Conservation (phyloP, 2,329 filamentous ascomycete genomes). For the Chalaropsis thielavioides region DNA sequence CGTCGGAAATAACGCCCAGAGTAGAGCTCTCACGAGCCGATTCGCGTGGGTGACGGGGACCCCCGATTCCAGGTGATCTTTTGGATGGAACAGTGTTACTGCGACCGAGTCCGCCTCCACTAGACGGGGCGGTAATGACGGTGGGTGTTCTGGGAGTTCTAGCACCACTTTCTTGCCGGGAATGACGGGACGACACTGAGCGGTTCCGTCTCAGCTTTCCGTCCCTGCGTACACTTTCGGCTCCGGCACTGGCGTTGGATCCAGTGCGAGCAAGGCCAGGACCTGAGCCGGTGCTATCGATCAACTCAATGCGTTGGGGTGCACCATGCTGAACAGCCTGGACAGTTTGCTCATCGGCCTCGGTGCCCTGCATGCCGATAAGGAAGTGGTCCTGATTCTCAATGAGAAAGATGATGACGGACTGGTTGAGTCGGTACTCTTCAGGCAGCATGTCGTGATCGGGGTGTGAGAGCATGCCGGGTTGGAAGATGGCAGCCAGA, state of each 20-base stretch:
- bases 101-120: constrained; percentile 35
- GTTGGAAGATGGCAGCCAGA: constrained; percentile 91
- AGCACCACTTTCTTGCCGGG: constrained; percentile 12
- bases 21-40: constrained; percentile 18
- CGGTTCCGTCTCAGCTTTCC: constrained; percentile 73
- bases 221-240: constrained; percentile 71
- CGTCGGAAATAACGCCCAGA: constrained; percentile 14
- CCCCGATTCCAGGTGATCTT: constrained; percentile 58
- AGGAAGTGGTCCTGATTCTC: constrained; percentile 98
- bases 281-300: constrained; percentile 26
- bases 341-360: constrained; percentile 68
- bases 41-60: constrained; percentile 46
- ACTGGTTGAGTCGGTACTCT: constrained; percentile 90
- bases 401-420: constrained; percentile 92
- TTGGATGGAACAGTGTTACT: constrained; percentile 94
- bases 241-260: constrained; percentile 78
- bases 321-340: constrained; percentile 56
- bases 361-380: constrained; percentile 97
- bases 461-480: constrained; percentile 87
- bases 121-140: constrained; percentile 38
- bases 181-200: constrained; percentile 66
- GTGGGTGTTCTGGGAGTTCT: constrained; percentile 14
- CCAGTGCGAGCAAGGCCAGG: constrained; percentile 55
- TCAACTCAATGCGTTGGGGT: constrained; percentile 25
- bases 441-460: constrained; percentile 87